Evolutionary conservation across 2,329 filamentous ascomycete genomes (phyloP), one percentile per base, ranked within the genome.

Genomic region (Fusarium chuoi): DNA sequence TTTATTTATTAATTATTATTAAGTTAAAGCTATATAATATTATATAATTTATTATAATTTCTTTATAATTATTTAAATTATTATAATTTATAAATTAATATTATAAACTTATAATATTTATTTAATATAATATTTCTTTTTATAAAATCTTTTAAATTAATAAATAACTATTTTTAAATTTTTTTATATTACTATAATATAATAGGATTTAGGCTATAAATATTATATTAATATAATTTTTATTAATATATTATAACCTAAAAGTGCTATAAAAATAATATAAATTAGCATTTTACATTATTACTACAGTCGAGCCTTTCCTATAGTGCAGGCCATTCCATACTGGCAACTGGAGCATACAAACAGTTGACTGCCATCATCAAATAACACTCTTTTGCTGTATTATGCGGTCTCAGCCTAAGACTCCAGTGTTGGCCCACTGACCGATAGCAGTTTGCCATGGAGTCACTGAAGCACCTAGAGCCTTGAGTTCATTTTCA

Each of bases 401-500:
- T 15, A 28, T 54, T 8, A 28, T 36, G 24, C 24, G 20, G 22
- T 54, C 51, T 54, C 24, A 54, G 9, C 33, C 60, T 20, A 63
- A 48, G 41, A 41, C 54, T 33, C 41, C 55, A 30, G 35, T 63
- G 14, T 48, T 33, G 17, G 36, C 45, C 61, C 61, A 63, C 14
- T 48, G 36, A 26, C 35, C n/a, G 26, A 61, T 28, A 14, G 55
- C 42, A 39, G 35, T 61, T 62, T 61, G 42, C 55, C 49, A 71
- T 17, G 55, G 38, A 33, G 45, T 36, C 24, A 71, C 41, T 8
- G 41, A 57, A 26, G 49, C 55, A 46, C 66, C 61, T 13, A 61
- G 42, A n/a, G 20, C 38, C 36, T n/a, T 55, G 22, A 70, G 55
- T 28, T 48, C 39, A 22, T 39, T 46, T 30, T 70, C 65, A 24